Evolutionary conservation across 371 early-diverging fungal species (phyloP).

Genomic region (Mucor velutinosus): DNA sequence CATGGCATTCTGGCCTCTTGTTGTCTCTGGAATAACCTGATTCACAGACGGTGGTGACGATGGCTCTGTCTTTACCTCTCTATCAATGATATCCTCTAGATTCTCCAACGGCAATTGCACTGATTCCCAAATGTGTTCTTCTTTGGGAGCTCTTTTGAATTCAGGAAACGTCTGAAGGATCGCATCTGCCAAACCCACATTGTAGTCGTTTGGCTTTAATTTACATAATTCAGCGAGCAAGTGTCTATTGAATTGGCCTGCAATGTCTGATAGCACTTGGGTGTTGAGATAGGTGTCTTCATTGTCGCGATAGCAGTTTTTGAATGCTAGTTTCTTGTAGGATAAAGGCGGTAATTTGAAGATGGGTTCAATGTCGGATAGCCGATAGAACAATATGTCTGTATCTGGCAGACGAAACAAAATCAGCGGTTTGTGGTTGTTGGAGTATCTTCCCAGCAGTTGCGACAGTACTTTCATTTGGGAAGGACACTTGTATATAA

Average conservation of each 20-base stretch:
- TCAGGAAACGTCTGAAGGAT: slow-evolving; percentile 25
- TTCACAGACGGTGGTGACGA: neutral
- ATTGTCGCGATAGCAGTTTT: slow-evolving; percentile 24
- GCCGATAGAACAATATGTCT: slow-evolving; percentile 21
- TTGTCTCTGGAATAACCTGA: slow-evolving; percentile 15
- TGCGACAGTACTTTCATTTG: slow-evolving; percentile 23
- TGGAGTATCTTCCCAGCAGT: slow-evolving; percentile 23
- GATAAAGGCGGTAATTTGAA: slow-evolving; percentile 22
- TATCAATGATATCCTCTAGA: slow-evolving; percentile 12
- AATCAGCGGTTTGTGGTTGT: slow-evolving; percentile 22
- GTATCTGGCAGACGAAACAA: slow-evolving; percentile 24
- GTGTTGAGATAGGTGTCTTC: slow-evolving; percentile 32
- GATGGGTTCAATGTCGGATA: slow-evolving; percentile 25
- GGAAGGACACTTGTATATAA: neutral
- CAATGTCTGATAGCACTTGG: slow-evolving; percentile 20
- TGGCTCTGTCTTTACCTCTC: slow-evolving; percentile 26
- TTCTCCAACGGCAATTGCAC: slow-evolving; percentile 25
- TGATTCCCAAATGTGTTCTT: slow-evolving; percentile 33
- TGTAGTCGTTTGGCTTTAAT: slow-evolving; percentile 28
- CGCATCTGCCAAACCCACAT: slow-evolving; percentile 21
- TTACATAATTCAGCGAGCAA: slow-evolving; percentile 27
- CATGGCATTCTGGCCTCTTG: slow-evolving; percentile 21
- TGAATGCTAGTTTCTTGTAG: slow-evolving; percentile 11
- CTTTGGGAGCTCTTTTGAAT: slow-evolving; percentile 25
- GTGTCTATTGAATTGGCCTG: slow-evolving; percentile 12